phyloP scores from a whole-genome alignment of 2,329 filamentous ascomycete genomes.

The Endoconidiophora polonica region DNA sequence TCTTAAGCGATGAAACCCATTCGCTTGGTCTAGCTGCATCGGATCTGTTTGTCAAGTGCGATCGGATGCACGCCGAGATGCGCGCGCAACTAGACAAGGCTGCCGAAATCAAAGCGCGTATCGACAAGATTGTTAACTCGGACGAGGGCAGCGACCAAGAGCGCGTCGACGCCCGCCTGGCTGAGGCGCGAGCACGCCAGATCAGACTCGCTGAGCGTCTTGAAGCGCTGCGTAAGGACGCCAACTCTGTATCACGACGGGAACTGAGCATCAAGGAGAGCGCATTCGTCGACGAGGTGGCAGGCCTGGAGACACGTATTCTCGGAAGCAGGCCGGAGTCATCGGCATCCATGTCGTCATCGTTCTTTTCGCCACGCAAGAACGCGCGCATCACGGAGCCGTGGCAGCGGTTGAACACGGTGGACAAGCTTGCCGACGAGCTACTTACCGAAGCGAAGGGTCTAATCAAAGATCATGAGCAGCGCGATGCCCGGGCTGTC shows the following conservation, averaged over 20 bases:
- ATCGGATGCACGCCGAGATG: constrained; percentile 50
- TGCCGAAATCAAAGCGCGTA: constrained; percentile 45
- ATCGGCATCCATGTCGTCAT: background rate
- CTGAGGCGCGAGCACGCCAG: constrained; percentile 37
- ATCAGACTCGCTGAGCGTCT: constrained; percentile 39
- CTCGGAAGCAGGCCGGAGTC: constrained; percentile 20
- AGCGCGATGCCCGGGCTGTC: constrained; percentile 7
- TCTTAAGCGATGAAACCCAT: constrained; percentile 53
- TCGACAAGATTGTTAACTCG: constrained; percentile 43
- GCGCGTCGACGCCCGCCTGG: constrained; percentile 29
- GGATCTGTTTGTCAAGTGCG: constrained; percentile 55
- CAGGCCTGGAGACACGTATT: constrained; percentile 37
- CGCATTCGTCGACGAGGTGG: constrained; percentile 30
- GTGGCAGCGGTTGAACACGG: constrained; percentile 40
- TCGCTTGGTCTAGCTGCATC: constrained; percentile 51
- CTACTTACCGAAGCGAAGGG: constrained; percentile 34
- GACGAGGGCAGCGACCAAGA: constrained; percentile 40
- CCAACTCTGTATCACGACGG: constrained; percentile 25
- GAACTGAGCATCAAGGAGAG: constrained; percentile 30
- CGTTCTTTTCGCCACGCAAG: constrained; percentile 17
- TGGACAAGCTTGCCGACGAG: constrained; percentile 35
- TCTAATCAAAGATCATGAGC: constrained; percentile 18
- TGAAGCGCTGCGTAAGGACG: constrained; percentile 35
- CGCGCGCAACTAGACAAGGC: constrained; percentile 49
- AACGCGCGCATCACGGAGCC: constrained; percentile 29